These are phyloP conservation scores for Sordariomycetes sp. DNA, from an alignment of 2,329 filamentous ascomycete genomes.

Conservation along the genomic window DNA sequence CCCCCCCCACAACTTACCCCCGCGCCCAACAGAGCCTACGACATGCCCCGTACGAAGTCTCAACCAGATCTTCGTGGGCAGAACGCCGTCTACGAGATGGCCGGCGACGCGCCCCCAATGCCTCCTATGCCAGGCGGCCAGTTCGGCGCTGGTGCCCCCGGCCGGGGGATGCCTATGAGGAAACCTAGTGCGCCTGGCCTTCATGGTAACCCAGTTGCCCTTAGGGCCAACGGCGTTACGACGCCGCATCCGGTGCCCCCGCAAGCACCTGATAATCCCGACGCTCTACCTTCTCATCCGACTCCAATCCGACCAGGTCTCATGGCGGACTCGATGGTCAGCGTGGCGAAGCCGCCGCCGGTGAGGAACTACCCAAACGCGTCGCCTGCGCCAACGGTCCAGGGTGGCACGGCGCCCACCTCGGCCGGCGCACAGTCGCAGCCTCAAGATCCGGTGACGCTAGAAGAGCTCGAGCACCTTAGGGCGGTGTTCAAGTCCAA, in stretches of 20 bases:
- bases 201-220: not conserved
- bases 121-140: conserved; percentile 11
- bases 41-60: conserved; percentile 48
- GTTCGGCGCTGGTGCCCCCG: conserved; percentile 1
- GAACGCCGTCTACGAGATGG: conserved; percentile 63
- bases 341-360: conserved; percentile 41
- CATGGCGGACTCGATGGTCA: conserved; percentile 44
- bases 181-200: not conserved
- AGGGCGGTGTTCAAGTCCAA: conserved; percentile 57
- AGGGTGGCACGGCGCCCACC: not conserved
- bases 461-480: conserved; percentile 64
- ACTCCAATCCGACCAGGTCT: conserved; percentile 49
- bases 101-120: conserved; percentile 43
- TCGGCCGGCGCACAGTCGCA: conserved; percentile 7
- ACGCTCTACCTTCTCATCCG: conserved; percentile 45
- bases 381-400: conserved; percentile 4
- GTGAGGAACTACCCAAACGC: conserved; percentile 35
- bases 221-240: not conserved
- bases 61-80: conserved; percentile 55
- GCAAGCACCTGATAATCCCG: conserved; percentile 19
- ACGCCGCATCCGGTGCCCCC: conserved; percentile 11
- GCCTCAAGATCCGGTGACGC: conserved; percentile 47
- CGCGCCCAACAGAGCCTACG: conserved; percentile 34
- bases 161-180: not conserved
- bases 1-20: not conserved